Evolutionary conservation across 768 basidiomycete genomes (phyloP), one percentile per base, ranked within the genome.

Genomic region (Trametes gibbosa): DNA sequence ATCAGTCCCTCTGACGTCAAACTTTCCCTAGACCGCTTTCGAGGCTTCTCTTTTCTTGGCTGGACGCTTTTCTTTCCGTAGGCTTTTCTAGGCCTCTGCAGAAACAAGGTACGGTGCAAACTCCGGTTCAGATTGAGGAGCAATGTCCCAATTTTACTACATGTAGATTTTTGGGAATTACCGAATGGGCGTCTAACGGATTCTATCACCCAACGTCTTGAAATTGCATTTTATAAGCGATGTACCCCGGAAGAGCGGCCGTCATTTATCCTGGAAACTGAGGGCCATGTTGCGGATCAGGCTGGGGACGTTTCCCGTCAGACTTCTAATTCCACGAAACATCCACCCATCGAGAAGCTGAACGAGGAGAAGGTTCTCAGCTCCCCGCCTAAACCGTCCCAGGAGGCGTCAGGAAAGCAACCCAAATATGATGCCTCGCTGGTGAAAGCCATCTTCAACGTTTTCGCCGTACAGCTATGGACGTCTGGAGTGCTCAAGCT

Each of bases 1-100:
- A 50, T 41, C 37, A 25, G 41, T 42, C 17, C 6, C 25, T 29
- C 53, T 55, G 35, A 50, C 23, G 24, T 40, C 32, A 19, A 50
- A 35, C 50, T 1, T 14, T 24, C 41, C 32, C 24, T 63, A 83
- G 82, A 55, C 73, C 63, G 8, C 53, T 80, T 21, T 84, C 82
- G 8, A 73, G 73, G 34, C 67, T 84, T 1, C 60, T 80, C 32
- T 80, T 83, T 32, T 72, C 76, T n/a, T 85, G 84, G 84, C 66
- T 86, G 8, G 72, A 71, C 25, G 76, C 83, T 1, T 78, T 87
- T 59, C 73, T 86, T 5, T 71, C 73, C 29, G 83, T 85, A 14
- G 84, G 84, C 1, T 86, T 80, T 65, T 79, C 82, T 12, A 74
- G 84, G 50, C 84, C 84, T 0, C 63, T 85, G 10, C 74, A 83